Conservation (phyloP, 2,329 filamentous ascomycete genomes). For the Colletotrichum brevisporum region DNA sequence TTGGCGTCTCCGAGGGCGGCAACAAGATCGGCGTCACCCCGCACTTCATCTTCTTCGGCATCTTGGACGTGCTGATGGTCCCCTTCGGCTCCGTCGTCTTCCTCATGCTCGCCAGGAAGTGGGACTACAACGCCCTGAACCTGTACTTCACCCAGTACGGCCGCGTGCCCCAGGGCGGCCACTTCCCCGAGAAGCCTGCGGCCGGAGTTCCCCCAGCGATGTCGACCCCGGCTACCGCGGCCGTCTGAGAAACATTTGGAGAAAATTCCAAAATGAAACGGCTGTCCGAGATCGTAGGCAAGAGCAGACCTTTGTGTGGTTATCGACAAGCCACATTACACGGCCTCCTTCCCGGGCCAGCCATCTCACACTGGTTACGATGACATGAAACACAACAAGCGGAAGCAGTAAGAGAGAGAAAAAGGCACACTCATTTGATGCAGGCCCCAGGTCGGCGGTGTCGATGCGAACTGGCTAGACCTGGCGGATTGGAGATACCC, state of each 20-base stretch:
- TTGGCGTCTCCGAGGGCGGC: constrained; percentile 66
- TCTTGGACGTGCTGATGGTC: constrained; percentile 65
- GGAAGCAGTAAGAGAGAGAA: not conserved
- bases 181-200: constrained; percentile 62
- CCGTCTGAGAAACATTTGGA: not conserved
- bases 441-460: not conserved
- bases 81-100: constrained; percentile 59
- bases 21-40: constrained; percentile 63
- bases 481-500: constrained; percentile 21
- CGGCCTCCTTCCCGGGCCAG: too few species aligned
- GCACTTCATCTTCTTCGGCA: constrained; percentile 66
- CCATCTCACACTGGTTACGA: not conserved
- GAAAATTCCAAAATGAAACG: not conserved
- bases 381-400: not conserved
- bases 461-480: not conserved
- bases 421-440: constrained; percentile 1
- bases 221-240: constrained; percentile 39
- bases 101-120: constrained; percentile 59
- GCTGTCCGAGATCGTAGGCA: too few species aligned
- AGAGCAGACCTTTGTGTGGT: not conserved
- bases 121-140: constrained; percentile 67
- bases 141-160: constrained; percentile 70
- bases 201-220: constrained; percentile 43
- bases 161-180: constrained; percentile 59
- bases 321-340: not conserved